Percentiles rank a stretch among this genome's conserved stretches.
Evolutionary conservation across 23 red algal genomes (phyloP).

Genomic region (Cyanidiococcus yangmingshanensis): DNA sequence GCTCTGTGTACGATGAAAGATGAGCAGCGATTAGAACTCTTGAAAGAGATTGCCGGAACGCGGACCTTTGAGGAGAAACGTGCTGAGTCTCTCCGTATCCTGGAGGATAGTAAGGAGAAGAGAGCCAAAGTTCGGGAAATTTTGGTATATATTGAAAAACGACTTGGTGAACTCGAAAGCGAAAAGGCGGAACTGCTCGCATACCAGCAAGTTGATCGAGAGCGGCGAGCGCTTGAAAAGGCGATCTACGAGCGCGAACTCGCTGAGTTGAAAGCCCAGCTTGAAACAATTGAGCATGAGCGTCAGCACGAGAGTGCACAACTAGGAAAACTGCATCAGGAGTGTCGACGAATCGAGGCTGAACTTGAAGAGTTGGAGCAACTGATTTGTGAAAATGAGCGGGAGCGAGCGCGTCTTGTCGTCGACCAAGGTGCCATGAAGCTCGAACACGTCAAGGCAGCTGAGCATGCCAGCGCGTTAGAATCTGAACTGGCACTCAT

Average conservation of each 20-base stretch:
- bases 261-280: conserved; percentile 51
- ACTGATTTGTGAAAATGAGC: conserved; percentile 22
- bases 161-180: conserved; percentile 60
- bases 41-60: conserved; percentile 91
- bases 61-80: conserved; percentile 78
- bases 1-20: conserved; percentile 84
- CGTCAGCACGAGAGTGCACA: conserved; percentile 38
- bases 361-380: conserved; percentile 42
- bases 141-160: conserved; percentile 61
- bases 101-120: conserved; percentile 69
- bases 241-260: conserved; percentile 54
- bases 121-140: conserved; percentile 77
- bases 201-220: conserved; percentile 64
- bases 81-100: conserved; percentile 58
- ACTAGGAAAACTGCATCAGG: conserved; percentile 26
- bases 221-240: conserved; percentile 66
- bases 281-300: conserved; percentile 48
- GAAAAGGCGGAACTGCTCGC: conserved; percentile 75
- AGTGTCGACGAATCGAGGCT: conserved; percentile 23
- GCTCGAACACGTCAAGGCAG: conserved; percentile 17
- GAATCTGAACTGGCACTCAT: conserved; percentile 37
- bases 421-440: conserved; percentile 24
- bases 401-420: conserved; percentile 46
- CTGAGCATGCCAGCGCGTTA: conserved; percentile 8
- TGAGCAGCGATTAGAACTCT: conserved; percentile 50